These are phyloP conservation scores for Xylaria scruposa DNA, from an alignment of 495 filamentous ascomycete species.

Conservation along the genomic window DNA sequence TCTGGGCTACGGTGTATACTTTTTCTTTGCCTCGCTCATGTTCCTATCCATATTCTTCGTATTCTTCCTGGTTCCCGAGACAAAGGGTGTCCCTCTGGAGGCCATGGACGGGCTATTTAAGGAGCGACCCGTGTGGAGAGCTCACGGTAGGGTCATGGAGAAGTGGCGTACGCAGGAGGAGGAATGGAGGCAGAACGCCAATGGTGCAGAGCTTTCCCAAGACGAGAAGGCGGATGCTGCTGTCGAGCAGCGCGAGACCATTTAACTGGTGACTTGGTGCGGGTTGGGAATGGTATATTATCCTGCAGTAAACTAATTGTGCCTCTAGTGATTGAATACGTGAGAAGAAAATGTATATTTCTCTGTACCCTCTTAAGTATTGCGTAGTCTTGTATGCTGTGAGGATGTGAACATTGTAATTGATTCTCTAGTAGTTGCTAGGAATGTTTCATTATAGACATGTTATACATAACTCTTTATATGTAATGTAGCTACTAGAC, in stretches of 20 bases:
- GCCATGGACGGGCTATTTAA: conserved; percentile 67
- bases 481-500: background rate
- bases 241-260: conserved; percentile 40
- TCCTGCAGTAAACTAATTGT: background rate
- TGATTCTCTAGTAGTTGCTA: no score
- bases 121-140: conserved; percentile 58
- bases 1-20: conserved; percentile 77
- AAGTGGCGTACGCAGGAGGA: conserved; percentile 58
- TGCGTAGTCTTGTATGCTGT: background rate
- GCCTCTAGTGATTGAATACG: background rate
- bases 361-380: background rate
- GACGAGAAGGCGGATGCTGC: conserved; percentile 31
- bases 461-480: background rate
- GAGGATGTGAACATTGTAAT: background rate
- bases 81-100: conserved; percentile 59
- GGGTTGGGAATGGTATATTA: background rate
- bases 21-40: conserved; percentile 79
- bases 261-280: conserved; percentile 24
- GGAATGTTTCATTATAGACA: background rate
- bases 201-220: conserved; percentile 37
- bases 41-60: conserved; percentile 70
- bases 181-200: conserved; percentile 59
- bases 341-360: background rate
- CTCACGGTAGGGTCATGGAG: conserved; percentile 58
- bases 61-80: conserved; percentile 59